Percentiles rank a stretch among this genome's conserved stretches.
These are phyloP conservation scores for Coemansia sp. DNA, from an alignment of 371 early-diverging fungal genomes.

Conservation along the genomic window DNA sequence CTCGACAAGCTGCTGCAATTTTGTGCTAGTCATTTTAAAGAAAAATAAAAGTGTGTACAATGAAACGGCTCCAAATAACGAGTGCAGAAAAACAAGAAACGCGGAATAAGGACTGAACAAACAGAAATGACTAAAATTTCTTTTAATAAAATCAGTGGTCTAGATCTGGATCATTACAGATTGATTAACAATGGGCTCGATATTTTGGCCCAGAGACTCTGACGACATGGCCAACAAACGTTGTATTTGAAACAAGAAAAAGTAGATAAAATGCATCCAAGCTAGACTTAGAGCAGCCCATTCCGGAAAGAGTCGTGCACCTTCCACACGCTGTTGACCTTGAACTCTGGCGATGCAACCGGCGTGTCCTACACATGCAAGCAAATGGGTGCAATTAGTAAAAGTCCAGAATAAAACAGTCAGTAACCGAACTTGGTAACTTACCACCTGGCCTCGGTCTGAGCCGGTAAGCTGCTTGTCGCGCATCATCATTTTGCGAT, in stretches of 20 bases:
- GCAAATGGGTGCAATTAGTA: neutral
- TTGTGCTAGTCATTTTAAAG: constrained; percentile 12
- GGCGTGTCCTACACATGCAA: constrained; percentile 22
- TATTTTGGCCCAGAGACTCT: too few species aligned
- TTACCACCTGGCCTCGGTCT: constrained; percentile 36
- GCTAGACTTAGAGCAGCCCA: constrained; percentile 16
- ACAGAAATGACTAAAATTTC: neutral
- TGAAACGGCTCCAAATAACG: neutral
- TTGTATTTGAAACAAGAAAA: neutral
- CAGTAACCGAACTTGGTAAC: neutral
- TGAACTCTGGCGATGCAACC: constrained; percentile 46
- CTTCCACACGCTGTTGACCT: constrained; percentile 48
- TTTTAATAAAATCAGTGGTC: neutral
- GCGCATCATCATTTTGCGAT: constrained; percentile 50
- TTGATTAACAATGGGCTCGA: too few species aligned
- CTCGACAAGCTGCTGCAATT: constrained; percentile 18
- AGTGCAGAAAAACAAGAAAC: neutral
- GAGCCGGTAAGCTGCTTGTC: constrained; percentile 52
- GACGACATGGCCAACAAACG: neutral
- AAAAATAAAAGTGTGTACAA: neutral
- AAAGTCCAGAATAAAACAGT: neutral
- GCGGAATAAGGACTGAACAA: neutral
- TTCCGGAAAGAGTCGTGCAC: constrained; percentile 47
- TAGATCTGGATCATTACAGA: neutral
- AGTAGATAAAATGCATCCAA: neutral